Percentiles rank a stretch among this genome's conserved stretches.
Conservation (phyloP, 306 rosid genomes). For the Medicago ruthenica region DNA sequence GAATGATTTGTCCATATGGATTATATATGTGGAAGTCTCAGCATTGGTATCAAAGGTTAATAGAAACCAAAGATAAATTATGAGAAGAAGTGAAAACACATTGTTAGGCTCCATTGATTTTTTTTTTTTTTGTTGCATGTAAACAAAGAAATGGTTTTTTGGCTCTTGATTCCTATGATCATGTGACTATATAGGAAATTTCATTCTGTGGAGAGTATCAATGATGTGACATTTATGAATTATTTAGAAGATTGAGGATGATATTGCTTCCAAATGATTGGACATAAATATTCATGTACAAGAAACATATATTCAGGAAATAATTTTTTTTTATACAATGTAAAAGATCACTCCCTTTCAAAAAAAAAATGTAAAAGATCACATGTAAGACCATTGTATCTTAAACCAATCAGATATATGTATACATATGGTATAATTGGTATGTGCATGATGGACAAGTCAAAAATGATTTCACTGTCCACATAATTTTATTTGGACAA, state of each 20-base stretch:
- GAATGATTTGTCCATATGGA: conserved; percentile 44
- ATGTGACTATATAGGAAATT: conserved; percentile 21
- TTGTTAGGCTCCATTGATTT: conserved; percentile 15
- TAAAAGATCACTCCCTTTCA: neutral
- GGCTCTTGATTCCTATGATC: neutral
- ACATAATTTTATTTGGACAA: neutral
- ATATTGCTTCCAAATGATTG: neutral
- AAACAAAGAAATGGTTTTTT: neutral
- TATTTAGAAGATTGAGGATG: neutral
- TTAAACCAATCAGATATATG: neutral
- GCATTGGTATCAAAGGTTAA: conserved; percentile 23
- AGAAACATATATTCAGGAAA: neutral
- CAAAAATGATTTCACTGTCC: neutral
- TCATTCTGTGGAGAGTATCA: neutral
- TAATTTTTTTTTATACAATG: neutral
- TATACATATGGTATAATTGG: neutral
- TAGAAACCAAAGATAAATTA: conserved; percentile 13
- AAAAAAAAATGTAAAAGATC: neutral
- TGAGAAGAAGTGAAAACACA: conserved; percentile 18
- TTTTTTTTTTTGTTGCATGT: conserved; percentile 2
- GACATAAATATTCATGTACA: neutral
- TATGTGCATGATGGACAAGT: neutral
- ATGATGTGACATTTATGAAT: conserved; percentile 32
- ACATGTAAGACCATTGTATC: neutral
- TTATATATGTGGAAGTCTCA: conserved; percentile 43